Conservation (phyloP, 1,284 basidiomycete species). For the Rhodotorula sp. region DNA sequence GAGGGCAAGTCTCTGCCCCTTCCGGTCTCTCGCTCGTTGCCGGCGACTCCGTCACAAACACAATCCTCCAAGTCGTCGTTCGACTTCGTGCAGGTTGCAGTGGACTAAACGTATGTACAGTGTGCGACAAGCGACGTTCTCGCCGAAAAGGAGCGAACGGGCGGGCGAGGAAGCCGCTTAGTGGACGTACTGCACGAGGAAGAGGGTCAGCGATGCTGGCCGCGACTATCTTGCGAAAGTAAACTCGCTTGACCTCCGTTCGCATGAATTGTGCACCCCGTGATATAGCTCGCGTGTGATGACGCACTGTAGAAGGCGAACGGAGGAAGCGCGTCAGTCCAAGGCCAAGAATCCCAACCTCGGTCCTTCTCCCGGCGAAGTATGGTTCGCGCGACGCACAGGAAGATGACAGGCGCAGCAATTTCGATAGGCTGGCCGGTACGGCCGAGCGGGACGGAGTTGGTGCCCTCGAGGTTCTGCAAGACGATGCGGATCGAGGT, state of each 20-base stretch:
- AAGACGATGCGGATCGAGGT: not conserved
- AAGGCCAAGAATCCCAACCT: not conserved
- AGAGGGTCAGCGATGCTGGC: not conserved
- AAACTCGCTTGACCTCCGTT: slow-evolving; percentile 46
- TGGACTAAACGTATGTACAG: too few relatives aligned
- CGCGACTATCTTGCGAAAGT: not conserved
- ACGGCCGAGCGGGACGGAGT: slow-evolving; percentile 51
- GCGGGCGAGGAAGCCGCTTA: not conserved
- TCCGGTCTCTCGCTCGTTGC: too few relatives aligned
- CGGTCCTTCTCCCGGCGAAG: too few relatives aligned
- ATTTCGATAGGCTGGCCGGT: slow-evolving; percentile 60
- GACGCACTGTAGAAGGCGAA: slow-evolving; percentile 46
- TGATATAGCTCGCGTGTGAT: slow-evolving; percentile 58
- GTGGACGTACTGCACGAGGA: slow-evolving; percentile 2
- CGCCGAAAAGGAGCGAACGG: not conserved
- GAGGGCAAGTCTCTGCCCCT: not conserved
- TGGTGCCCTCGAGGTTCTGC: slow-evolving; percentile 20
- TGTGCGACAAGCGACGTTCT: not conserved
- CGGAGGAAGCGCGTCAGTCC: not conserved
- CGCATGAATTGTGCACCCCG: slow-evolving; percentile 49
- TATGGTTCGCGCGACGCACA: slow-evolving; percentile 36
- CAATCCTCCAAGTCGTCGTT: too few relatives aligned
- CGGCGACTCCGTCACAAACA: too few relatives aligned
- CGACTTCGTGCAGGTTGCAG: too few relatives aligned
- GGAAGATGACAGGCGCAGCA: slow-evolving; percentile 59